Conservation (phyloP, 192 early-diverging fungal genomes). For the Coemansia sp. region DNA sequence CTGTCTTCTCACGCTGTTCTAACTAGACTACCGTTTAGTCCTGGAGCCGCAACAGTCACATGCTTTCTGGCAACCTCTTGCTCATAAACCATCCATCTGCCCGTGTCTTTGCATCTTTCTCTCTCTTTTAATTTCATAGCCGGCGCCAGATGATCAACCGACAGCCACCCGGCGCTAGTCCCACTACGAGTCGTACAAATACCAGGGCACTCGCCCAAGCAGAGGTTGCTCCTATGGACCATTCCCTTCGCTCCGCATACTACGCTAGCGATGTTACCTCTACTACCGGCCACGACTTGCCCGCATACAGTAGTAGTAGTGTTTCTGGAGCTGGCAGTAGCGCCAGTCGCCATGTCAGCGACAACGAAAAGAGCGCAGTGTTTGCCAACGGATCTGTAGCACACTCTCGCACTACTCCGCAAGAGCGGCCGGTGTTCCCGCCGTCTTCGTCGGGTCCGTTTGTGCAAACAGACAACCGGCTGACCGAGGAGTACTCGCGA, state of each 20-base stretch:
- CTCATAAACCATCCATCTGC: neutral
- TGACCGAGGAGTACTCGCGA: slow-evolving; percentile 34
- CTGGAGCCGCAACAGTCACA: neutral
- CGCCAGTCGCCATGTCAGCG: neutral
- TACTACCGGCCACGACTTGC: neutral
- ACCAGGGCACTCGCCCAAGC: neutral
- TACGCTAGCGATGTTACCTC: neutral
- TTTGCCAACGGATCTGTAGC: slow-evolving; percentile 5
- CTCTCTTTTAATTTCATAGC: neutral
- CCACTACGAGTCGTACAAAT: neutral
- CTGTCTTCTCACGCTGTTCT: neutral
- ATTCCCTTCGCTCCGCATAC: neutral
- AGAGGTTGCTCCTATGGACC: neutral
- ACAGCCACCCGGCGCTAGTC: neutral
- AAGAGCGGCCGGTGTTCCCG: slow-evolving; percentile 11
- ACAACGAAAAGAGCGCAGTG: slow-evolving; percentile 1
- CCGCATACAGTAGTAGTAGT: neutral
- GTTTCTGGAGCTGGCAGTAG: slow-evolving; percentile 1
- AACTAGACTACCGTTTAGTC: neutral
- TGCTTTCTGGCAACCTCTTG: neutral
- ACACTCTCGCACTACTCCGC: slow-evolving; percentile 11
- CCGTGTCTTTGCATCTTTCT: neutral
- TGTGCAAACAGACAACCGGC: slow-evolving; percentile 31
- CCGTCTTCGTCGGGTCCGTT: slow-evolving; percentile 9
- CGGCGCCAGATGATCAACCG: neutral